phyloP scores from a whole-genome alignment of 305 asterid genomes.

The Ilex paraguariensis region DNA sequence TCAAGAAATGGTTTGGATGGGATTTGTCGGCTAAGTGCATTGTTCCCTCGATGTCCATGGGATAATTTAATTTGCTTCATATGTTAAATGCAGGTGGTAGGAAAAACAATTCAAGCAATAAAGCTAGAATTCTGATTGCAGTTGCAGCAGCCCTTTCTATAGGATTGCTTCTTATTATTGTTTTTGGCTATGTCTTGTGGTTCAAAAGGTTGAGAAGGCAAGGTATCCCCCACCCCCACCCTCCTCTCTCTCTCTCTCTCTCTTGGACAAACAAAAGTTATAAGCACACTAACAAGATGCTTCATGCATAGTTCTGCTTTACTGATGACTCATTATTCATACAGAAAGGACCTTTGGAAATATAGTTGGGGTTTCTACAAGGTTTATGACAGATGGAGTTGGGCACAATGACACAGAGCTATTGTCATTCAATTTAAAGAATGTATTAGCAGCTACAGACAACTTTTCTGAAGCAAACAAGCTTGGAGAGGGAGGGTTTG shows the following conservation, averaged over 20 bases:
- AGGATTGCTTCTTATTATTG: not conserved
- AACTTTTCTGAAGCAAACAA: not conserved
- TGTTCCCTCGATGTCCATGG: too few species aligned
- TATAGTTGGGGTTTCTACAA: not conserved
- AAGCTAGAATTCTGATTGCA: slow-evolving; percentile 3
- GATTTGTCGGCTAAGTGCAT: not conserved
- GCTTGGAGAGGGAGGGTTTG: slow-evolving; percentile 8
- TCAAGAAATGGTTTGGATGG: not conserved
- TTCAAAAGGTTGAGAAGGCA: slow-evolving; percentile 7
- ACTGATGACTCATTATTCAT: too few species aligned
- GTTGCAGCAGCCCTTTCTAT: not conserved
- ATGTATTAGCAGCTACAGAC: slow-evolving; percentile 13
- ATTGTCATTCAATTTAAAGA: slow-evolving; percentile 4
- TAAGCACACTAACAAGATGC: too few species aligned
- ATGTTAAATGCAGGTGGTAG: not conserved
- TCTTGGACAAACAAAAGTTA: too few species aligned
- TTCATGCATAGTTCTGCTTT: too few species aligned
- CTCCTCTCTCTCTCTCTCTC: not conserved
- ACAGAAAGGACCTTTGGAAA: not conserved
- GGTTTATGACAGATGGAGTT: not conserved
- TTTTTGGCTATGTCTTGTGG: not conserved
- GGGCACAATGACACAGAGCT: slow-evolving; percentile 5
- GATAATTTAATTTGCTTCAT: too few species aligned
- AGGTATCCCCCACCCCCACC: not conserved
- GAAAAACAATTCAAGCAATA: slow-evolving; percentile 1